Evolutionary conservation across 1,284 basidiomycete genomes (phyloP).

Genomic region (Psilocybe mexicana): DNA sequence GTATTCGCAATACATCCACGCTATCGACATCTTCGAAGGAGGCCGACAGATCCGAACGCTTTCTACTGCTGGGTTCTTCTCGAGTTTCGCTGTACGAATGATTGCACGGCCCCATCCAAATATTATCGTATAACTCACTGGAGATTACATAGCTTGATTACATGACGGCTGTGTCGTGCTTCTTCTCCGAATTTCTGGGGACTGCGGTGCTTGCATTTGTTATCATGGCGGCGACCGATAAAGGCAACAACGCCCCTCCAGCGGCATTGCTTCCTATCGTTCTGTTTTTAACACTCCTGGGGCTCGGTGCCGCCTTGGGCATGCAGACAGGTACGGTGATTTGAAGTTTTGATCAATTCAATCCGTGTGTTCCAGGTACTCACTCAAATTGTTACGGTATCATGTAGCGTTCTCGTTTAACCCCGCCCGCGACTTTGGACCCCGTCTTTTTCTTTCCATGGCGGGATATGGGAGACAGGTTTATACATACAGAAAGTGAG

Average conservation of each 20-base stretch:
- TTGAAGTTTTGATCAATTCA: neutral
- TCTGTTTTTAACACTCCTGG: constrained; percentile 49
- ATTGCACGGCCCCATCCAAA: neutral
- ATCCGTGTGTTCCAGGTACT: neutral
- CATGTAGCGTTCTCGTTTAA: constrained; percentile 51
- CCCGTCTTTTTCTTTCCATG: constrained; percentile 52
- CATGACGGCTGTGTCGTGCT: constrained; percentile 38
- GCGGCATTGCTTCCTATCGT: constrained; percentile 45
- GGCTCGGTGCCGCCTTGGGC: constrained; percentile 47
- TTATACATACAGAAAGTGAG: constrained; percentile 41
- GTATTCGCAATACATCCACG: constrained; percentile 55
- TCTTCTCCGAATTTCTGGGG: constrained; percentile 42
- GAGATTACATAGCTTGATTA: constrained; percentile 34
- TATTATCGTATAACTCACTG: neutral
- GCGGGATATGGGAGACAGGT: constrained; percentile 49
- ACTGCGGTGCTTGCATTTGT: constrained; percentile 42
- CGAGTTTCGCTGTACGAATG: constrained; percentile 38
- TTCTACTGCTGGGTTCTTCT: constrained; percentile 41
- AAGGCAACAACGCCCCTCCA: constrained; percentile 42
- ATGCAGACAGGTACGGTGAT: constrained; percentile 45
- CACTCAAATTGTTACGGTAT: neutral
- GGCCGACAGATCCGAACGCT: constrained; percentile 43
- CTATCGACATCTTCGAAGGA: constrained; percentile 51
- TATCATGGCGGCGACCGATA: constrained; percentile 42
- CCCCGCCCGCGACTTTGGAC: constrained; percentile 58